phyloP scores from a whole-genome alignment of 176 grass and related monocot species.

The Raddia guianensis region DNA sequence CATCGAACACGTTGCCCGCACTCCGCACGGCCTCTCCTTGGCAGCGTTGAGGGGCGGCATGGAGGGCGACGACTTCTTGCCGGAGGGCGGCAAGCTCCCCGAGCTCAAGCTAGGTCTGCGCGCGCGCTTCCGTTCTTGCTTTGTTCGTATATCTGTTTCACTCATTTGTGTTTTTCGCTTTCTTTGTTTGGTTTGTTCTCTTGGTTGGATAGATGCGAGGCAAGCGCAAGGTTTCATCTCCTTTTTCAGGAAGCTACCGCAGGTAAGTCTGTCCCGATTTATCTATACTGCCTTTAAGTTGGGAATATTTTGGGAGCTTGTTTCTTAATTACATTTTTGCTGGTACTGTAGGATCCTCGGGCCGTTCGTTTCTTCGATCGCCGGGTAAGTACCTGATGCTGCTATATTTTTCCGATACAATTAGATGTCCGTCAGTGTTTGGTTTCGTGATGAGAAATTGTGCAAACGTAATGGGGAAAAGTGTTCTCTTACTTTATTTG shows the following conservation, averaged over 20 bases:
- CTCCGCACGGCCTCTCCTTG: background rate
- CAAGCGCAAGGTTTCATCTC: constrained; percentile 96
- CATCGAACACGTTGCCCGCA: constrained; percentile 31
- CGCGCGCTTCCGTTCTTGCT: background rate
- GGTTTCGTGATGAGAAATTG: background rate
- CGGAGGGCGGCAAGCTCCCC: constrained; percentile 61
- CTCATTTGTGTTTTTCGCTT: constrained; percentile 18
- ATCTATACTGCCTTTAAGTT: background rate
- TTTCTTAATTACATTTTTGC: constrained; percentile 19
- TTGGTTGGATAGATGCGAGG: constrained; percentile 61
- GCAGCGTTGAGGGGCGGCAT: constrained; percentile 1
- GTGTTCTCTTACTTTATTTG: background rate
- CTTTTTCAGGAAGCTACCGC: constrained; percentile 82
- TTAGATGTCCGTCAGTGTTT: constrained; percentile 9
- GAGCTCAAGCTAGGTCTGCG: constrained; percentile 72
- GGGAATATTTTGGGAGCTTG: background rate
- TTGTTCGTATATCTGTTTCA: background rate
- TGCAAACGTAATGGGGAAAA: background rate
- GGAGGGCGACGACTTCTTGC: constrained; percentile 37
- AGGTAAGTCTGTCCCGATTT: constrained; percentile 45
- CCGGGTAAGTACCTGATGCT: constrained; percentile 55
- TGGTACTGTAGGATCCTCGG: constrained; percentile 59
- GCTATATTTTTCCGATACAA: background rate
- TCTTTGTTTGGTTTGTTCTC: constrained; percentile 1
- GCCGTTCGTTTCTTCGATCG: constrained; percentile 84